Evolutionary conservation across 2,329 filamentous ascomycete genomes (phyloP).

Genomic region (Nigrospora osmanthi): DNA sequence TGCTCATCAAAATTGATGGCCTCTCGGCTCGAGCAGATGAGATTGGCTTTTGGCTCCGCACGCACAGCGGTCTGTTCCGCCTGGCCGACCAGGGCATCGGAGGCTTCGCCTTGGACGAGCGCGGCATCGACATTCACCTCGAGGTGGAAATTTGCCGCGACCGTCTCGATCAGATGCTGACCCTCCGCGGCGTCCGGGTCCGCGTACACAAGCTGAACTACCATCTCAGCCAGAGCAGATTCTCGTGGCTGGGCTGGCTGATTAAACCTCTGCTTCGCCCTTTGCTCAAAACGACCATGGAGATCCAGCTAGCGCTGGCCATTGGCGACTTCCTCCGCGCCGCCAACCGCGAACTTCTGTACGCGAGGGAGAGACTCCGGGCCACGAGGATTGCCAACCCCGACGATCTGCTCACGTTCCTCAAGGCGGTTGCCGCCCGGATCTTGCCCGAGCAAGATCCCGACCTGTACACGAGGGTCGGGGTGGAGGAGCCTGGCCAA

Average conservation of each 20-base stretch:
- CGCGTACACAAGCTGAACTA: slow-evolving; percentile 84
- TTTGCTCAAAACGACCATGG: slow-evolving; percentile 64
- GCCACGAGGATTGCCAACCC: slow-evolving; percentile 80
- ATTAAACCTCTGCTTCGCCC: slow-evolving; percentile 79
- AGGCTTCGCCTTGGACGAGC: slow-evolving; percentile 76
- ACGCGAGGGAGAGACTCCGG: slow-evolving; percentile 76
- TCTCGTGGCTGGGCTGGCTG: slow-evolving; percentile 72
- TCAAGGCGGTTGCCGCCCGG: slow-evolving; percentile 73
- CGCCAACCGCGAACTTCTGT: slow-evolving; percentile 79
- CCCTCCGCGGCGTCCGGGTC: slow-evolving; percentile 67
- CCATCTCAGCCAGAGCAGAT: slow-evolving; percentile 63
- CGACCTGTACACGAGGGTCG: slow-evolving; percentile 67
- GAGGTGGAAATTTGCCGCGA: slow-evolving; percentile 79
- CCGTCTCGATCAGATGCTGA: slow-evolving; percentile 71
- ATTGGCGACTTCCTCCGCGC: slow-evolving; percentile 64
- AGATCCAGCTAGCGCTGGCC: slow-evolving; percentile 65
- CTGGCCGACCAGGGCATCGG: slow-evolving; percentile 79
- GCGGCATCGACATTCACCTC: slow-evolving; percentile 78
- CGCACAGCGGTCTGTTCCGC: slow-evolving; percentile 67
- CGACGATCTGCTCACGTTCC: slow-evolving; percentile 71
- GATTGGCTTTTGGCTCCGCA: slow-evolving; percentile 80
- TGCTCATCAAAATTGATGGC: slow-evolving; percentile 74
- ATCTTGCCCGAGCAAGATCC: slow-evolving; percentile 66
- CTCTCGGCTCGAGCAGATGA: slow-evolving; percentile 79
- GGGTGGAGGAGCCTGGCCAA: slow-evolving; percentile 47